Conservation (phyloP, 495 filamentous ascomycete genomes). For the Penicillium subrubescens region DNA sequence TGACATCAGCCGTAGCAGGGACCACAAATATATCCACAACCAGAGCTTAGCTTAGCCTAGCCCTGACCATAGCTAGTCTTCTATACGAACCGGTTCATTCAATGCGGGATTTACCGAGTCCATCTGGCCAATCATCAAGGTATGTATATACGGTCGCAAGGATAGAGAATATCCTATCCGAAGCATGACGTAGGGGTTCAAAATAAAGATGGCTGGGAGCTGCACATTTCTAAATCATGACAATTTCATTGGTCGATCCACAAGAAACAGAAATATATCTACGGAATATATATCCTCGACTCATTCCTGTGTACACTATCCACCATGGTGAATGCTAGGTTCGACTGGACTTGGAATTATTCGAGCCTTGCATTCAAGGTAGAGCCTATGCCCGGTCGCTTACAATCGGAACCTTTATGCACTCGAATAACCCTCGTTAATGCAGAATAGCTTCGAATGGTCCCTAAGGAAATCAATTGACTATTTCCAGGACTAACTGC, state of each 20-base stretch:
- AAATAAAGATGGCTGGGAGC: neutral
- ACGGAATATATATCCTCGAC: too few relatives aligned
- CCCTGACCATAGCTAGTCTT: too few relatives aligned
- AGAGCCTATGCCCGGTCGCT: too few relatives aligned
- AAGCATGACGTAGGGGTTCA: neutral
- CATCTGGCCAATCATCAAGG: constrained; percentile 35
- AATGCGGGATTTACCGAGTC: constrained; percentile 42
- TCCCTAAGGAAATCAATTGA: neutral
- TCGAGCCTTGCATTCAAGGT: neutral
- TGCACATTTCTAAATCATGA: too few relatives aligned
- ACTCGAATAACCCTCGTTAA: too few relatives aligned
- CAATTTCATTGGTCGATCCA: neutral
- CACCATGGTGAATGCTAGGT: neutral
- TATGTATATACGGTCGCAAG: neutral
- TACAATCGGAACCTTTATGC: too few relatives aligned
- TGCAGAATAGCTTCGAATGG: too few relatives aligned
- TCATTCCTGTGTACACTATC: too few relatives aligned
- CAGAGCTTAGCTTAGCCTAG: constrained; percentile 23
- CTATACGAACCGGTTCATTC: constrained; percentile 36
- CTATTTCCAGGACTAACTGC: neutral
- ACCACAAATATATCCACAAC: constrained; percentile 22
- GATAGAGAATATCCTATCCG: neutral
- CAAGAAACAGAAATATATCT: neutral
- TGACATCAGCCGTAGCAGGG: neutral
- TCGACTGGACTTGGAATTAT: neutral